A percentile compares a stretch with the other conserved stretches of the same genome.
Evolutionary conservation across 75 land plant genomes (phyloP).

Genomic region (Selaginella moellendorffii): DNA sequence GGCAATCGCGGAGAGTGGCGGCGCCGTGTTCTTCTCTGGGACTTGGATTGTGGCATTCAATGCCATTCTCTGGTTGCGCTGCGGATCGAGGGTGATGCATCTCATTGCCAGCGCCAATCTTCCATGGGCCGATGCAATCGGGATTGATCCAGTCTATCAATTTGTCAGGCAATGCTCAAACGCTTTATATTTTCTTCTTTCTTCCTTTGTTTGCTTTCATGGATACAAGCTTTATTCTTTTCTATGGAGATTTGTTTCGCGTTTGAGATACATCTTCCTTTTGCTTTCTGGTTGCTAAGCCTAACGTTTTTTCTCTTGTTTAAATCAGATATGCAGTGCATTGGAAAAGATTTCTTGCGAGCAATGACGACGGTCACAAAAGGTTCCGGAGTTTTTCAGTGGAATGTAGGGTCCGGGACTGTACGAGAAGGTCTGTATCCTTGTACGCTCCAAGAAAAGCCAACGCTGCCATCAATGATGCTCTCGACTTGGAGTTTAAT

Average conservation of each 20-base stretch:
- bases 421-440: constrained; percentile 21
- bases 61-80: background rate
- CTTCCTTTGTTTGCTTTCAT: no score
- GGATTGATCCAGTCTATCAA: background rate
- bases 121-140: background rate
- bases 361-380: background rate
- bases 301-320: no score
- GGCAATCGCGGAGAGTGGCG: background rate
- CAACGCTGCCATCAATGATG: constrained; percentile 37
- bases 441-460: constrained; percentile 29
- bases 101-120: background rate
- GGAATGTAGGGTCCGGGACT: constrained; percentile 25
- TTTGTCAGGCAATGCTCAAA: no score
- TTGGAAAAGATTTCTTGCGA: background rate
- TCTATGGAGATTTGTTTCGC: no score
- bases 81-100: background rate
- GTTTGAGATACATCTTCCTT: no score
- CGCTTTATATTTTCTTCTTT: no score
- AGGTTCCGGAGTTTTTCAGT: constrained; percentile 15
- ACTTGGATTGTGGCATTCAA: background rate
- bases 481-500: constrained; percentile 17
- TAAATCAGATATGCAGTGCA: no score
- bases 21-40: background rate
- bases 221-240: no score
- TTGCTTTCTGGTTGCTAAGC: no score